Conservation (phyloP, 2,329 filamentous ascomycete species). For the Paramyrothecium roridum region DNA sequence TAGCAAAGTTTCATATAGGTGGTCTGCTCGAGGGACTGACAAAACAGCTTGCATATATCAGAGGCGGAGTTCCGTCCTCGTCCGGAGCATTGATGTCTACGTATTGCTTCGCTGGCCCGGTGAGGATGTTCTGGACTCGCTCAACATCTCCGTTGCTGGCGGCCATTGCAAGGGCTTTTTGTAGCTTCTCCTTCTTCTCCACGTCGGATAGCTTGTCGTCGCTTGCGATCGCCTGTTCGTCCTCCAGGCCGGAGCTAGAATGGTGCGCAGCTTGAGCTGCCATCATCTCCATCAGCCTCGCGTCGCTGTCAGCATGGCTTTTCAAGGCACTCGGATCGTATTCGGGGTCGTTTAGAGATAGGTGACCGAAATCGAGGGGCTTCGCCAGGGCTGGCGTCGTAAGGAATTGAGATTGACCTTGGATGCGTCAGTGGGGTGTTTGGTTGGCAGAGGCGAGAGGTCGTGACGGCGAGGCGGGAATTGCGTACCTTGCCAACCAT, state of each 20-base stretch:
- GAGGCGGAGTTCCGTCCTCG: slow-evolving; percentile 90
- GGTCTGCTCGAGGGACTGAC: slow-evolving; percentile 45
- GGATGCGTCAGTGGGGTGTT: slow-evolving; percentile 17
- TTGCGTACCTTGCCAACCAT: slow-evolving; percentile 87
- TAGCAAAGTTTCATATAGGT: slow-evolving; percentile 3
- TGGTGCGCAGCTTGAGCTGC: slow-evolving; percentile 85
- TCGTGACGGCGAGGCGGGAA: slow-evolving; percentile 1
- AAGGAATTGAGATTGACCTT: slow-evolving; percentile 94
- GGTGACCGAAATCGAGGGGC: slow-evolving; percentile 75
- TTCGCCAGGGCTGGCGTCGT: slow-evolving; percentile 82
- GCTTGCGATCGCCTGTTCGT: slow-evolving; percentile 75
- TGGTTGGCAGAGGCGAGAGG: slow-evolving; percentile 3
- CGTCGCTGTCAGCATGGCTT: slow-evolving; percentile 70
- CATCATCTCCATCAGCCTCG: slow-evolving; percentile 90
- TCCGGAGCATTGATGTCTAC: slow-evolving; percentile 86
- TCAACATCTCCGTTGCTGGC: slow-evolving; percentile 93
- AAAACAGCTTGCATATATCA: slow-evolving; percentile 98
- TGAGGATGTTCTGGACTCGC: slow-evolving; percentile 72
- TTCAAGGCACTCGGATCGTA: slow-evolving; percentile 61
- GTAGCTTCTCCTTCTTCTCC: slow-evolving; percentile 78
- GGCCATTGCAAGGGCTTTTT: slow-evolving; percentile 89
- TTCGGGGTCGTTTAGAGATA: slow-evolving; percentile 78
- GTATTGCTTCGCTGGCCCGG: slow-evolving; percentile 69
- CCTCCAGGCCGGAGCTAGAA: slow-evolving; percentile 67
- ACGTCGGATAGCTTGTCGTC: slow-evolving; percentile 70